These are phyloP conservation scores for Porphyrellus cyaneotinctus DNA, from an alignment of 768 basidiomycete genomes.

Conservation along the genomic window DNA sequence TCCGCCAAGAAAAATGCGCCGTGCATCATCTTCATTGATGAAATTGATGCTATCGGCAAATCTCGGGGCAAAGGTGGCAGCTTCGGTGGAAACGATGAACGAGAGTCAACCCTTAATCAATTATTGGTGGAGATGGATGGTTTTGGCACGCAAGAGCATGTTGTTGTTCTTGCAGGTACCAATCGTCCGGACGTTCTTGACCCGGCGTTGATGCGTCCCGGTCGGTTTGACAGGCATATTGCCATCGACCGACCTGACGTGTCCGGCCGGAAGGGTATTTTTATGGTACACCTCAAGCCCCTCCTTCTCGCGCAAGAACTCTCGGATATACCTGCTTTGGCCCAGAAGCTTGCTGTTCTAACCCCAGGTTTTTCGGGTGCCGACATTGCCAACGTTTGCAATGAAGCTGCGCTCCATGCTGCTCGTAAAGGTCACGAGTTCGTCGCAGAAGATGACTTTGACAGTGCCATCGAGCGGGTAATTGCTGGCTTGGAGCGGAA, in stretches of 20 bases:
- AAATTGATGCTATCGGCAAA: conserved; percentile 99
- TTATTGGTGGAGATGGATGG: conserved; percentile 99
- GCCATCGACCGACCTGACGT: conserved; percentile 94
- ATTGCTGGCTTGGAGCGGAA: conserved; percentile 97
- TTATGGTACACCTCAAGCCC: conserved; percentile 85
- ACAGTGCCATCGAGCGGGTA: conserved; percentile 96
- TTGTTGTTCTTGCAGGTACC: conserved; percentile 95
- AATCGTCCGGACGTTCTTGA: conserved; percentile 97
- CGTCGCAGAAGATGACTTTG: conserved; percentile 84
- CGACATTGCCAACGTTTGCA: conserved; percentile 98
- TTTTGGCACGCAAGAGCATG: conserved; percentile 94
- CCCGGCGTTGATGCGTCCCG: conserved; percentile 91
- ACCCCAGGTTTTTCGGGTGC: conserved; percentile 99
- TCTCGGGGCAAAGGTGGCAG: conserved; percentile 73
- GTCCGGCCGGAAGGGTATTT: conserved; percentile 89
- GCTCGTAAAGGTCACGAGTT: conserved; percentile 78
- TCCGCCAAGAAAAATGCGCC: conserved; percentile 97
- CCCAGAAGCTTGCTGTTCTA: conserved; percentile 92
- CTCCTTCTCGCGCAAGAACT: conserved; percentile 62
- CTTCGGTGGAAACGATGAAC: conserved; percentile 94
- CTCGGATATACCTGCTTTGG: conserved; percentile 50
- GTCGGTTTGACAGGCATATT: conserved; percentile 96
- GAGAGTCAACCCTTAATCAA: conserved; percentile 96
- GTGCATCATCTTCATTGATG: conserved; percentile 98
- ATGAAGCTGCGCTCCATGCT: conserved; percentile 94